These are phyloP conservation scores for Syncephalastrum monosporum DNA, from an alignment of 371 early-diverging fungal genomes.

Conservation along the genomic window DNA sequence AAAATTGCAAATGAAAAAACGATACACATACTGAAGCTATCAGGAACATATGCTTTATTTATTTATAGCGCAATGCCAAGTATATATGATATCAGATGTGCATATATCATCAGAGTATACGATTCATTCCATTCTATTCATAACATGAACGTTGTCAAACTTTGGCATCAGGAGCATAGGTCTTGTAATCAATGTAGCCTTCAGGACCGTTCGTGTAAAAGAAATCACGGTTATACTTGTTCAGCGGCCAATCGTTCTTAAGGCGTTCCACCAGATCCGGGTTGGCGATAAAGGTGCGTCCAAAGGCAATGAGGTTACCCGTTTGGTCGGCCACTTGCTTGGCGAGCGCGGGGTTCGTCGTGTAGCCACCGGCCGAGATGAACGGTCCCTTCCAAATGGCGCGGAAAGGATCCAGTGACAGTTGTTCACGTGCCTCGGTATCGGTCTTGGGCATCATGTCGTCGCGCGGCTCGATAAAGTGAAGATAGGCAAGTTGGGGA, in stretches of 20 bases:
- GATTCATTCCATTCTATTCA: too few species aligned
- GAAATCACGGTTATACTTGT: slow-evolving; percentile 24
- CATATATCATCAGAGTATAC: too few species aligned
- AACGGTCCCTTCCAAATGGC: slow-evolving; percentile 31
- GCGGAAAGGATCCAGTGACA: slow-evolving; percentile 28
- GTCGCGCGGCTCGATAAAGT: slow-evolving; percentile 33
- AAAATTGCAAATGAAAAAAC: too few species aligned
- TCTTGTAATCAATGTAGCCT: slow-evolving; percentile 28
- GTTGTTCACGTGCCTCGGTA: slow-evolving; percentile 4
- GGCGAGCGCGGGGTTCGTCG: slow-evolving; percentile 17
- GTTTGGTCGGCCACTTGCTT: slow-evolving; percentile 20
- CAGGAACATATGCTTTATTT: too few species aligned
- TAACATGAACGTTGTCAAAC: too few species aligned
- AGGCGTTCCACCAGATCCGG: slow-evolving; percentile 34
- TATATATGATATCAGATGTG: too few species aligned
- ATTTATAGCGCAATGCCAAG: too few species aligned
- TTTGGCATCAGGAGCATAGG: neutral
- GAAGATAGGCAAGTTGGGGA: slow-evolving; percentile 29
- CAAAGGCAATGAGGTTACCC: slow-evolving; percentile 29
- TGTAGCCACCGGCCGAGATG: slow-evolving; percentile 27
- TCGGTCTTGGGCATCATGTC: slow-evolving; percentile 10
- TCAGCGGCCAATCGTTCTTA: slow-evolving; percentile 21
- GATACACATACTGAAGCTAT: too few species aligned
- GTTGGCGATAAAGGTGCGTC: slow-evolving; percentile 37
- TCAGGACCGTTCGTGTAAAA: slow-evolving; percentile 19